Conservation (phyloP, 495 filamentous ascomycete genomes). For the Xylaria grammica region DNA sequence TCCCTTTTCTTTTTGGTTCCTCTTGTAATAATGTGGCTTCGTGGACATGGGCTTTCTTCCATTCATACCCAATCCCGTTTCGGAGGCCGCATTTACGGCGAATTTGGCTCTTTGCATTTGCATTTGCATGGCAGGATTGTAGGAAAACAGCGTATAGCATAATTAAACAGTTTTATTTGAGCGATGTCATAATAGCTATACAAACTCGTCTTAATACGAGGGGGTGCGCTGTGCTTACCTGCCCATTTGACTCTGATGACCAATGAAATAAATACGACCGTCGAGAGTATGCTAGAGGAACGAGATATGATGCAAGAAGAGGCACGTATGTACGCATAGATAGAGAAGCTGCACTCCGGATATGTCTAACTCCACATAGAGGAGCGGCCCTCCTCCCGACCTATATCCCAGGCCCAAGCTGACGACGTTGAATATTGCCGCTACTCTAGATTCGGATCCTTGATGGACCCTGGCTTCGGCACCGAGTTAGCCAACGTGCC, state of each 20-base stretch:
- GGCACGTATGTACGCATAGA: not conserved
- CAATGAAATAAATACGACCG: too few relatives aligned
- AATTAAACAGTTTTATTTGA: not conserved
- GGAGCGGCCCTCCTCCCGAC: too few relatives aligned
- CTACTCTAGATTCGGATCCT: constrained; percentile 57
- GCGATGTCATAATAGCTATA: not conserved
- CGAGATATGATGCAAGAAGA: not conserved
- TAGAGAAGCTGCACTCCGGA: not conserved
- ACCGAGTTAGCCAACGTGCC: constrained; percentile 69
- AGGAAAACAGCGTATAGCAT: constrained; percentile 3
- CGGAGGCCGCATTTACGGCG: constrained; percentile 2
- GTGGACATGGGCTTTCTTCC: not conserved
- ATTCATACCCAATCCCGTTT: not conserved
- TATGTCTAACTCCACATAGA: not conserved
- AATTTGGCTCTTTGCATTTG: constrained; percentile 14
- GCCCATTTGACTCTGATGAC: not conserved
- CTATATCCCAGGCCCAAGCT: not conserved
- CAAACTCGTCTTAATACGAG: constrained; percentile 1
- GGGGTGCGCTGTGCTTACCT: not conserved
- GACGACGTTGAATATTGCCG: too few relatives aligned
- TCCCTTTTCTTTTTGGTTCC: not conserved
- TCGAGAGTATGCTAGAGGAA: not conserved
- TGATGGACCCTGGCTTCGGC: constrained; percentile 54
- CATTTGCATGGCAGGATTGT: constrained; percentile 20
- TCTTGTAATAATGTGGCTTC: not conserved